phyloP scores from a whole-genome alignment of 2,329 filamentous ascomycete genomes.

The Sporothrix inflata region DNA sequence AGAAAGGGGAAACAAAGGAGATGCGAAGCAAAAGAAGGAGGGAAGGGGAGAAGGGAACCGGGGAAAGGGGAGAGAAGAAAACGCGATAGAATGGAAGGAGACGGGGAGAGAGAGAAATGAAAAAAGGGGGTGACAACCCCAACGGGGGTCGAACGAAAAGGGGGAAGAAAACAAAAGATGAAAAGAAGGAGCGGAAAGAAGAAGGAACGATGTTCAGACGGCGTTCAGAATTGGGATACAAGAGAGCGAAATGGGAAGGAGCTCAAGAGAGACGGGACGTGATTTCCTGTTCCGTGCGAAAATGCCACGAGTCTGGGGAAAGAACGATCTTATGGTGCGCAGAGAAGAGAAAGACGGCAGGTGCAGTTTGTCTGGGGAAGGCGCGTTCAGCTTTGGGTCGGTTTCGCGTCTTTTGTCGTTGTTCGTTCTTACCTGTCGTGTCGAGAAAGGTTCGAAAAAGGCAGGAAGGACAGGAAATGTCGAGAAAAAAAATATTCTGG shows the following conservation, averaged over 20 bases:
- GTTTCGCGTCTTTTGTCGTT: neutral
- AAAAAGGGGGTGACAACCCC: neutral
- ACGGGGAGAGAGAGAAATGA: no score
- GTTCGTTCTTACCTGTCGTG: constrained; percentile 9
- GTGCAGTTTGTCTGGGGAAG: constrained; percentile 22
- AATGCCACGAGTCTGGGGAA: constrained; percentile 19
- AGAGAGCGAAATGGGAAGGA: neutral
- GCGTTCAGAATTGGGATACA: neutral
- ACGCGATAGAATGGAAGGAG: neutral
- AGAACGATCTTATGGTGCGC: constrained; percentile 18
- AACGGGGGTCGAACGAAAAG: neutral
- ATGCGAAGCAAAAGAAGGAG: neutral
- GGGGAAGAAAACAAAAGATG: neutral
- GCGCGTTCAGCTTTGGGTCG: constrained; percentile 17
- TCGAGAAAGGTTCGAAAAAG: constrained; percentile 1
- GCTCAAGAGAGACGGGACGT: neutral
- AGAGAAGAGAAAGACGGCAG: neutral
- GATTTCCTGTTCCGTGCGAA: neutral
- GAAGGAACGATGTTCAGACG: constrained; percentile 2
- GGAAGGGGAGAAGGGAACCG: neutral
- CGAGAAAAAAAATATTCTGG: neutral
- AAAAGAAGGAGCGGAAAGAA: neutral
- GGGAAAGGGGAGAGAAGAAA: neutral
- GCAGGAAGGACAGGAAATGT: neutral
- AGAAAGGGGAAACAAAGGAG: neutral